Evolutionary conservation across 2,329 filamentous ascomycete species (phyloP), one percentile per base, ranked within the genome.

Genomic region (Shiraia sp.): DNA sequence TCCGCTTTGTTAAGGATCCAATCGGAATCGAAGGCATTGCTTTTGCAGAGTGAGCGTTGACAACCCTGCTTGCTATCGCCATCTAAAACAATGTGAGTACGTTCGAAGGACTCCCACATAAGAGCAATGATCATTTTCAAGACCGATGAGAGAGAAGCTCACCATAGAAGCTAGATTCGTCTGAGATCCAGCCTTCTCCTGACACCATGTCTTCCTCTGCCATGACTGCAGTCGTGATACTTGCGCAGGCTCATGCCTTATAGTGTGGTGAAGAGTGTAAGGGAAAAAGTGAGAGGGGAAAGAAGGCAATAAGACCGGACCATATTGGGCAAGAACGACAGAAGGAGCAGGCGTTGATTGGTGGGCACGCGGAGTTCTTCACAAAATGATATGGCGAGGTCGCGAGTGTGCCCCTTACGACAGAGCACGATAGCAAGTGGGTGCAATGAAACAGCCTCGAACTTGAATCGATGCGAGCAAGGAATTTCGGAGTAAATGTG

Each of bases 91-190:
- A 12, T 5, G 14, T 15, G 13, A 25, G 9, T 4, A 17, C 10
- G 6, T 14, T 22, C n/a, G n/a, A n/a, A n/a, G n/a, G n/a, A n/a
- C n/a, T n/a, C n/a, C n/a, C n/a, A n/a, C n/a, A n/a, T n/a, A n/a
- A n/a, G n/a, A n/a, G n/a, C n/a, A n/a, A n/a, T n/a, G n/a, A n/a
- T n/a, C n/a, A n/a, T n/a, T n/a, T n/a, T n/a, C n/a, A n/a, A n/a
- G n/a, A n/a, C n/a, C n/a, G 27, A 10, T 13, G 17, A 32, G 13
- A 5, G 16, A 34, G 17, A 23, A 49, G 8, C 60, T 43, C 64
- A 75, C 73, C 73, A 42, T 71, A 71, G 55, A 75, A 74, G 53
- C 66, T 70, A 17, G 72, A 74, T 14, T 75, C 73, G 43, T 75
- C 72, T 5, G 61, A 68, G 24, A 72, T 59, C 52, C 62, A 69